Base-by-base conservation (phyloP, 108 stramenopile genomes). In the Aurantiochytrium sp. region DNA sequence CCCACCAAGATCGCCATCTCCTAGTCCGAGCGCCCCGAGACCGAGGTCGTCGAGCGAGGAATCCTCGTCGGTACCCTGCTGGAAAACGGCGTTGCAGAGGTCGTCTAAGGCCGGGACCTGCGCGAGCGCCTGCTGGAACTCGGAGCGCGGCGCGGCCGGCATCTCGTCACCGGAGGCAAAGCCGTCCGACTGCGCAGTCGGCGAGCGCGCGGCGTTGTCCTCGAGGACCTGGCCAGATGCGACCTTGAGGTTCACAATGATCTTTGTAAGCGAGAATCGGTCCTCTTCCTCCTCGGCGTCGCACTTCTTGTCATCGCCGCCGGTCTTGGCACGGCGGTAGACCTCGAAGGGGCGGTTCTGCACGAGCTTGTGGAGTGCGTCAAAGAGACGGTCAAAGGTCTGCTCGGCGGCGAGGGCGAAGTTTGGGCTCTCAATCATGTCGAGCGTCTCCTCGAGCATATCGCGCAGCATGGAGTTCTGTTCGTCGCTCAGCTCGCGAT, bases 391-490 rank as follows among this genome's bases (percentile, higher is more conserved):
- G 30, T 81, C 73, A 81, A 81, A 81, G 21, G 73, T 48, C 73
- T 81, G 42, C 45, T 81, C 42, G 10, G 45, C 45, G 17, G 73
- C 36, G 30, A 81, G 42, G 0, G 73, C 73, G 32, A 81, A 81
- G 42, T 48, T 48, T 12, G 73, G 73, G 30, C 73, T 81, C 24
- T 81, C 73, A 81, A 81, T 81, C 73, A 81, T 81, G 30, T 81
- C 73, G 30, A 81, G 45, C n/a, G 73, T 81, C 73, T 81, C 73
- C 39, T 81, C 73, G 32, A 81, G 73, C 73, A 81, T 81, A 17
- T 81, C 73, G 0, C 73, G 39, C 39, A 81, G 73, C 24, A 81
- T 41, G 42, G 39, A 6, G 4, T 81, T 81, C 32, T 81, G 73
- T 27, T 41, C 45, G n/a, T 22, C 27, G 39, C 24, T 48, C 36